Conservation (phyloP, 306 rosid genomes). For the Pachyrhizus erosus region DNA sequence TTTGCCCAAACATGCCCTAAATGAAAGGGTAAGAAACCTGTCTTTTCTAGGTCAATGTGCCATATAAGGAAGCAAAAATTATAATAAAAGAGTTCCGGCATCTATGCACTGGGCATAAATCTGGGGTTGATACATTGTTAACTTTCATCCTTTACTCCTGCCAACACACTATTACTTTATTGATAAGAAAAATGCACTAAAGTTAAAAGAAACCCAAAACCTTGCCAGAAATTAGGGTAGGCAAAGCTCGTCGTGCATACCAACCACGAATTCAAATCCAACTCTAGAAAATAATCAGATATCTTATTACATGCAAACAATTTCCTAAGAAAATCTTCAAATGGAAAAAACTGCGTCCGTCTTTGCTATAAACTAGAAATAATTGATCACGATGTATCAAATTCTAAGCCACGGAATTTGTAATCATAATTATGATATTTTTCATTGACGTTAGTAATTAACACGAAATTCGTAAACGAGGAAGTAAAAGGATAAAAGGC, state of each 20-base stretch:
- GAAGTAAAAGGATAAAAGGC: not conserved
- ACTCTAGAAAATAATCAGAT: not conserved
- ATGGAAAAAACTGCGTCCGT: not conserved
- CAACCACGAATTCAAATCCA: not conserved
- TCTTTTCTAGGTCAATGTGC: not conserved
- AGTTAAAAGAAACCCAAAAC: conserved; percentile 17
- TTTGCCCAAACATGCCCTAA: not conserved
- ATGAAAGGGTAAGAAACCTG: not conserved
- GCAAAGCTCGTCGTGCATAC: conserved; percentile 1
- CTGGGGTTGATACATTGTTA: not conserved
- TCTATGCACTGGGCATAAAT: not conserved
- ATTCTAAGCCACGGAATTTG: not conserved
- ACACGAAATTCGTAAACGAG: not conserved
- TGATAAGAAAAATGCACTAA: not conserved
- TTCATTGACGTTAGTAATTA: not conserved
- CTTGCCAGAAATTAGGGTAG: not conserved
- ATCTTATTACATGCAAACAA: not conserved
- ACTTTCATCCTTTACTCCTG: not conserved
- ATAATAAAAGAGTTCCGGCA: conserved; percentile 4
- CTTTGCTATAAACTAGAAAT: not conserved
- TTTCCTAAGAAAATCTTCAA: not conserved
- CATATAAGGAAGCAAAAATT: conserved; percentile 16
- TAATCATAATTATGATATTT: not conserved
- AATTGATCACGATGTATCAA: not conserved
- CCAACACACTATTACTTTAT: conserved; percentile 3